phyloP scores from a whole-genome alignment of 106 monocot species.

The Dendrobium catenatum region DNA sequence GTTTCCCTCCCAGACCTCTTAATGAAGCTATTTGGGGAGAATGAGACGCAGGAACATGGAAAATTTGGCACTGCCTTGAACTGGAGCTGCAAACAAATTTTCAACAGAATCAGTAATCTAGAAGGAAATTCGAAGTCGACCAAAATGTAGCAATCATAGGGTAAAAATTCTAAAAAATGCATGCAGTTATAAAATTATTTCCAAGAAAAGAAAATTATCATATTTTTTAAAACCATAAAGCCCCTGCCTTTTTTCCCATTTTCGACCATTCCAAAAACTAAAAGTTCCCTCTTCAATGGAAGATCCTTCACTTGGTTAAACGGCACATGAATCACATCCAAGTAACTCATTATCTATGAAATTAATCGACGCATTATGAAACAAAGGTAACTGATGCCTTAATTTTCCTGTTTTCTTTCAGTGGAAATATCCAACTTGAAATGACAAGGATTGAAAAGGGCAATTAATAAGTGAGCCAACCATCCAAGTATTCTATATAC shows the following conservation, averaged over 20 bases:
- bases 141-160: too few relatives aligned
- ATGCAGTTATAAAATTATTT: neutral
- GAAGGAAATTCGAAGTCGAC: too few relatives aligned
- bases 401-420: too few relatives aligned
- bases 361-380: neutral
- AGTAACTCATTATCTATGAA: neutral
- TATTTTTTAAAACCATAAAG: neutral
- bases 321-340: neutral
- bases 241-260: neutral
- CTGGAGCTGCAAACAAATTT: slow-evolving; percentile 36
- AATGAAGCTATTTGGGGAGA: slow-evolving; percentile 10
- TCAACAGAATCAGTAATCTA: neutral
- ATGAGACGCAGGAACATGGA: slow-evolving; percentile 12
- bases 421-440: too few relatives aligned
- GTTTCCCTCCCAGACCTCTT: slow-evolving; percentile 11
- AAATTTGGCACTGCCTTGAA: slow-evolving; percentile 21
- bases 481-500: too few relatives aligned
- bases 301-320: too few relatives aligned
- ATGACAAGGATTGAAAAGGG: too few relatives aligned
- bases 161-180: neutral
- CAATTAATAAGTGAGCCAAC: neutral
- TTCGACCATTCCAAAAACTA: neutral
- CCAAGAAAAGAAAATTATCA: neutral
- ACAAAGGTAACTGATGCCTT: too few relatives aligned
- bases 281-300: neutral